Base-by-base conservation (phyloP, 371 early-diverging fungal species). In the Actinomortierella wolfii region DNA sequence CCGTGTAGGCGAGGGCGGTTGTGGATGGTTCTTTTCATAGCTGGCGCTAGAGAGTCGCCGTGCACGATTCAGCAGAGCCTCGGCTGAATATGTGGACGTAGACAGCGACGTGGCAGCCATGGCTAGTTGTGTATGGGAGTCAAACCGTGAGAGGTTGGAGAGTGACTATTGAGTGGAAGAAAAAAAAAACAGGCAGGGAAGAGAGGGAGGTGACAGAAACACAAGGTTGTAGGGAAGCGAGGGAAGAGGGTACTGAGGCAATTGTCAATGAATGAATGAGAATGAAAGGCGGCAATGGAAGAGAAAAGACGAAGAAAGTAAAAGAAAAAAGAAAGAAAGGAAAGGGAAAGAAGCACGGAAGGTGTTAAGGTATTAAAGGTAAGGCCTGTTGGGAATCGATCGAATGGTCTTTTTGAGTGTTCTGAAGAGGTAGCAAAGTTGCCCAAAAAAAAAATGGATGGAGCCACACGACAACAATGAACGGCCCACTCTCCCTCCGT, bases 51-150 rank as follows among this genome's bases (percentile, higher is more conserved):
- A 71, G 29, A 71, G 71, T 5, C 42, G 56, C 29, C 71, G 40
- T 29, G 71, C 71, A 24, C 62, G 58, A 39, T 11, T 47, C 13
- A 71, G 71, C 23, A 71, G 66, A 17, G 71, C 71, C 40, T 71
- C 71, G 24, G 68, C 68, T 11, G 65, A 54, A 7, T 49, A 54
- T 39, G 61, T 60, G 11, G 68, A 39, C 21, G 58, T 54, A 47
- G 53, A 46, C 21, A 18, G 42, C 11, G 61, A 57, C 5, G 59
- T 50, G 1, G 60, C 24, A 11, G 64, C 29, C 53, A 59, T 64
- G 54, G 48, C 40, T 54, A 47, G 5, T 51, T 39, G 39, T n/a
- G 44, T 20, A 13, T 3, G 44, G 44, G 29, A 40, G 40, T 28
- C 45, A 24, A 21, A 29, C 23, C 41, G 2, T 25, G 17, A 26